Conservation (phyloP, 106 monocot genomes). For the Phalaenopsis equestris region DNA sequence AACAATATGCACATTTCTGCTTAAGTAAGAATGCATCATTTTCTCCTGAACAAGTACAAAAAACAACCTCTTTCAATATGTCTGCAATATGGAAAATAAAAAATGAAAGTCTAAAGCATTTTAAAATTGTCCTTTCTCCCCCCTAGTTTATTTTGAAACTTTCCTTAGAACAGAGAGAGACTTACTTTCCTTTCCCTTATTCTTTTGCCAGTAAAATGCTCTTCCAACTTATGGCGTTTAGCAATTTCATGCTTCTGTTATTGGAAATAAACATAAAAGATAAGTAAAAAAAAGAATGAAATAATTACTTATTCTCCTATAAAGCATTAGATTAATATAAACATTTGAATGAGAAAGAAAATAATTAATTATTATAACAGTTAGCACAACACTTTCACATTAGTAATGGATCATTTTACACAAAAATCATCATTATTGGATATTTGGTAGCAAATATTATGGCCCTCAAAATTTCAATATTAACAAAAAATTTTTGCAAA, state of each 20-base stretch:
- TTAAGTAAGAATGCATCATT: slow-evolving; percentile 4
- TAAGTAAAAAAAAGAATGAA: neutral
- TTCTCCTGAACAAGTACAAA: neutral
- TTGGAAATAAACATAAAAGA: neutral
- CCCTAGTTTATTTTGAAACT: neutral
- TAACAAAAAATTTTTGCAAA: neutral
- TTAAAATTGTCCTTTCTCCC: neutral
- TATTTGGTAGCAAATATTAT: neutral
- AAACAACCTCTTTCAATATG: neutral
- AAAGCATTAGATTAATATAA: neutral
- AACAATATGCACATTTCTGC: slow-evolving; percentile 5
- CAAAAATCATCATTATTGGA: neutral
- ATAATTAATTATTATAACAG: neutral
- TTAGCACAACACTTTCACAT: neutral
- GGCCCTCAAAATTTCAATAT: neutral
- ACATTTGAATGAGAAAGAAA: neutral
- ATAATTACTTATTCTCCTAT: neutral
- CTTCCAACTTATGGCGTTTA: slow-evolving; percentile 10
- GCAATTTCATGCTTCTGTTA: slow-evolving; percentile 10
- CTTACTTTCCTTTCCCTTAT: slow-evolving; percentile 7
- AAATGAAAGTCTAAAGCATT: neutral
- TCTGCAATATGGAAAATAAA: neutral
- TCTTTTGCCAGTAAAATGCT: slow-evolving; percentile 5
- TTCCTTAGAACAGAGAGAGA: neutral
- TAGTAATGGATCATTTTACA: too few species aligned